Percentiles rank a stretch among this genome's conserved stretches.
phyloP scores from a whole-genome alignment of 2,329 filamentous ascomycete genomes.

The Alternaria sp. region DNA sequence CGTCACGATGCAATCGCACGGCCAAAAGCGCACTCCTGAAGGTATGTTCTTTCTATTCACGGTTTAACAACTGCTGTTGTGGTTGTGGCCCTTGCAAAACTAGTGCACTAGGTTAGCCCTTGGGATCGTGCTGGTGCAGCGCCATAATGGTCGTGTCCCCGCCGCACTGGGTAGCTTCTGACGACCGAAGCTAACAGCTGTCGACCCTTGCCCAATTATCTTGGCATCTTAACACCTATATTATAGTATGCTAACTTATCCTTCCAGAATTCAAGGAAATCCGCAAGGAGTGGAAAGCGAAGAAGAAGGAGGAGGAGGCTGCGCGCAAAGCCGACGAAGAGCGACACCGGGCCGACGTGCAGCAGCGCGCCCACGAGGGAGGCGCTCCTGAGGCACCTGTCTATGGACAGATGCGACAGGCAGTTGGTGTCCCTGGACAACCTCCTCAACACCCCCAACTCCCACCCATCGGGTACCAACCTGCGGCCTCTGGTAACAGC shows the following conservation, averaged over 20 bases:
- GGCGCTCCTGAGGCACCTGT: constrained; percentile 57
- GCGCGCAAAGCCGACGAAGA: constrained; percentile 91
- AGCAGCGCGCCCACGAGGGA: constrained; percentile 61
- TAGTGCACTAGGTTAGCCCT: constrained; percentile 45
- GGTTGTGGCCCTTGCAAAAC: constrained; percentile 39
- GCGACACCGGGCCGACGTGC: constrained; percentile 73
- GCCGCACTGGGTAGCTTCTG: constrained; percentile 57
- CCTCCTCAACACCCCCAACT: constrained; percentile 58
- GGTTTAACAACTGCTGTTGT: constrained; percentile 24
- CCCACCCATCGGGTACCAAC: constrained; percentile 62
- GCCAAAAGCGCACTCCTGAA: constrained; percentile 93
- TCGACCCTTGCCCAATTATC: constrained; percentile 50
- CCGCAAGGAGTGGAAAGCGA: constrained; percentile 97
- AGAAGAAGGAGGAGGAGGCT: constrained; percentile 98
- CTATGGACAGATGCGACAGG: constrained; percentile 56
- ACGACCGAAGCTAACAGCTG: constrained; percentile 56
- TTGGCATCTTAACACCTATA: constrained; percentile 42
- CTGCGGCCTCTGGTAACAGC: constrained; percentile 54
- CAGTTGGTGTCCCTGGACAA: constrained; percentile 56
- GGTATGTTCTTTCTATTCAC: constrained; percentile 67
- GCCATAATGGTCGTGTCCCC: constrained; percentile 63
- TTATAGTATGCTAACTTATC: constrained; percentile 50
- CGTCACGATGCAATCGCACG: constrained; percentile 98
- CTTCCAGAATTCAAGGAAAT: constrained; percentile 95
- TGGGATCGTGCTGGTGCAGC: constrained; percentile 55